These are phyloP conservation scores for Neoascochyta sp. DNA, from an alignment of 2,329 filamentous ascomycete species.

Conservation along the genomic window DNA sequence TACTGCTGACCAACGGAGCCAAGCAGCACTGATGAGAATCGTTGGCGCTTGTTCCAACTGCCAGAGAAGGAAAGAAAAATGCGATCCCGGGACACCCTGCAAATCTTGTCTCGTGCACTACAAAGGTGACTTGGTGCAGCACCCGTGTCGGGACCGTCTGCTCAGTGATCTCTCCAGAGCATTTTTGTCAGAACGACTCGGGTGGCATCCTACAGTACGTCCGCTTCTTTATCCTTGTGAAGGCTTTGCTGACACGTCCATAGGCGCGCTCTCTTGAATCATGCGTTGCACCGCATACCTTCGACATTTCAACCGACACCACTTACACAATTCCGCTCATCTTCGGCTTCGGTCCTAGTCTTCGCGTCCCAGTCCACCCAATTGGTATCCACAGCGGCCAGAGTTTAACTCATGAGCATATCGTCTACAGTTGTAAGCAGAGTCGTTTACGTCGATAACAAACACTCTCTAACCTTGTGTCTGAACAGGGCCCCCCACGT, in stretches of 20 bases:
- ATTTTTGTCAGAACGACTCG: conserved; percentile 32
- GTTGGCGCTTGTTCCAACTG: conserved; percentile 37
- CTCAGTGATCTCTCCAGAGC: conserved; percentile 25
- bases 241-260: too few relatives aligned
- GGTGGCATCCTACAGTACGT: conserved; percentile 38
- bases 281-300: conserved; percentile 18
- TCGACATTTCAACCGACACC: conserved; percentile 12
- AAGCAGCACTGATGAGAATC: conserved; percentile 38
- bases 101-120: conserved; percentile 38
- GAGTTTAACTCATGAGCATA: conserved; percentile 30
- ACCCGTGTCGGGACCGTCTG: conserved; percentile 35
- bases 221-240: too few relatives aligned
- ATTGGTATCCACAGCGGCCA: conserved; percentile 17
- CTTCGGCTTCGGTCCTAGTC: conserved; percentile 33
- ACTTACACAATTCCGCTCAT: conserved; percentile 30
- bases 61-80: conserved; percentile 36
- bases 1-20: conserved; percentile 30
- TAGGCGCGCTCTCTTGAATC: conserved; percentile 24
- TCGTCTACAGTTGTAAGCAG: too few relatives aligned
- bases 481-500: conserved; percentile 34
- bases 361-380: conserved; percentile 25
- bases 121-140: conserved; percentile 34
- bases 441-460: too few relatives aligned
- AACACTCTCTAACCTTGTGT: too few relatives aligned
- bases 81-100: conserved; percentile 41